phyloP scores from a whole-genome alignment of 768 basidiomycete species.

The Thelephora ganbajun region DNA sequence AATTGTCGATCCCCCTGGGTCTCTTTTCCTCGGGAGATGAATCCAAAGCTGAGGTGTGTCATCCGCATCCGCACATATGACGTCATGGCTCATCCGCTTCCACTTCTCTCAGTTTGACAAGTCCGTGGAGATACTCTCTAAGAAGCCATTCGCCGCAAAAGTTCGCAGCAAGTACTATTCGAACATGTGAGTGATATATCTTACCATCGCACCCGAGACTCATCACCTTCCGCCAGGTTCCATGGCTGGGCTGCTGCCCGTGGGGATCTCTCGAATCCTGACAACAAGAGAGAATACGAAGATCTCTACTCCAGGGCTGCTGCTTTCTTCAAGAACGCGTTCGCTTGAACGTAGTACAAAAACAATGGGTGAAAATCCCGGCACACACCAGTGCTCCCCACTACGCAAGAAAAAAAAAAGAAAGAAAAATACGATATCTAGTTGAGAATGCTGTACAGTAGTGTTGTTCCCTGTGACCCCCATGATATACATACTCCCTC shows the following conservation, averaged over 20 bases:
- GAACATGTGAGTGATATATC: constrained; percentile 23
- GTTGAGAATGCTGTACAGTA: too few species aligned
- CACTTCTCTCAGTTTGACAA: constrained; percentile 26
- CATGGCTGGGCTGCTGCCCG: constrained; percentile 57
- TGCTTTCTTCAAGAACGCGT: constrained; percentile 31
- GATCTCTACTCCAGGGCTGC: constrained; percentile 40
- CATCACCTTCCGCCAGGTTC: constrained; percentile 21
- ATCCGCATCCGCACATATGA: neutral
- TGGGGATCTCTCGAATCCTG: constrained; percentile 37
- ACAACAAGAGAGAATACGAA: constrained; percentile 45
- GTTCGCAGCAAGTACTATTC: constrained; percentile 36
- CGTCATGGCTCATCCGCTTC: neutral
- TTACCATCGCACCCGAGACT: neutral
- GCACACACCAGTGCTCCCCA: too few species aligned
- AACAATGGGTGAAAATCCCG: too few species aligned
- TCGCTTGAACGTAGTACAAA: too few species aligned
- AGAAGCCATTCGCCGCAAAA: constrained; percentile 35
- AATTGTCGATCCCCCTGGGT: constrained; percentile 36
- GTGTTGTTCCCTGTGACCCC: too few species aligned
- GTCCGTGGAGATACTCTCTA: constrained; percentile 30
- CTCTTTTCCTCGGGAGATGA: constrained; percentile 49
- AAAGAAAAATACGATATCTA: too few species aligned
- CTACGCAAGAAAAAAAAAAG: too few species aligned
- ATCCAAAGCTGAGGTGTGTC: constrained; percentile 35
- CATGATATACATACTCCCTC: too few species aligned